Evolutionary conservation across 2,329 filamentous ascomycete species (phyloP), one percentile per base, ranked within the genome.

Genomic region (Penicillium crustosum): DNA sequence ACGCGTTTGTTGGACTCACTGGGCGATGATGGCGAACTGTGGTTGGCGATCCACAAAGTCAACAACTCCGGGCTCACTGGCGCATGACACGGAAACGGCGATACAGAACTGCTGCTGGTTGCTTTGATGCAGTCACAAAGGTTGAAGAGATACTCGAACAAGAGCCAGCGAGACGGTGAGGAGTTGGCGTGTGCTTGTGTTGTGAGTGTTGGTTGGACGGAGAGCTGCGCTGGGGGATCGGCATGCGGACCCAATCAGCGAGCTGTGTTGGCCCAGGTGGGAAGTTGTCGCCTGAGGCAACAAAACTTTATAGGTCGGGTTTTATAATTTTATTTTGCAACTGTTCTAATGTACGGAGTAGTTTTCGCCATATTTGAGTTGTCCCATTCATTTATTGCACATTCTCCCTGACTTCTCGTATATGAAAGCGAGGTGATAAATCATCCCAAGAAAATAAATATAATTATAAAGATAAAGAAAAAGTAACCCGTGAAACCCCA

Each of bases 21-120:
- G 35, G 59, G 47, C 10, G 36, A 39, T 7, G 44, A 39, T 29
- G 27, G 35, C 7, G 43, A 43, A 42, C 27, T 57, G 57, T 61
- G 59, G 59, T 61, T 60, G 57, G 53, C 36, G 57, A 60, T 49
- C 57, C 53, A 59, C 48, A 48, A 31, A 44, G 51, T 50, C 19
- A 36, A 58, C 21, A 55, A 49, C 19, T 41, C 25, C 15, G 23
- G 31, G 35, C n/a, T 56, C 33, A 45, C 38, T 41, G 33, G 39
- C 47, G 43, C 39, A 50, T 42, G 36, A 36, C 58, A 55, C 51
- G 25, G 23, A 53, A 53, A 48, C 49, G 49, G 53, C 53, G 6
- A 41, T 33, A 19, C 2, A 48, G 35, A 33, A 15, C 44, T 31
- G 35, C 15, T 17, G 8, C 7, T 45, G 48, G 48, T 31, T 35